Base-by-base conservation (phyloP, 768 basidiomycete genomes). In the Hypsizygus marmoreus region DNA sequence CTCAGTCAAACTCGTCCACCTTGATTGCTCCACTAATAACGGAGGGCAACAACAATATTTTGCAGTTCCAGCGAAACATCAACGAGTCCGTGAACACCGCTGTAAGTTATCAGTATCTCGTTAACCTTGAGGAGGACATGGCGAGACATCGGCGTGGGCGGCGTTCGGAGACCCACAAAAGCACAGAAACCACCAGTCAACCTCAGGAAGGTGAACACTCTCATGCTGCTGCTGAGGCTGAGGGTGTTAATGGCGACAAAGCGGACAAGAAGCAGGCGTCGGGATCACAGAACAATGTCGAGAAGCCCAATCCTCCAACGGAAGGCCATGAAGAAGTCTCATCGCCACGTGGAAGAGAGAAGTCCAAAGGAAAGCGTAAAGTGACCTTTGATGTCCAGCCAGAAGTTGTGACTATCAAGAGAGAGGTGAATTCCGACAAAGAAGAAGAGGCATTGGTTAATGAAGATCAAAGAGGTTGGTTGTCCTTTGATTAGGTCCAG, bases 371-470 rank as follows among this genome's bases (percentile, higher is more conserved):
- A 39, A 87, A 82, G 63, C 72, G 80, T 49, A 86, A 81, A 61
- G 84, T 90, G 23, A 87, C 84, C 7, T 90, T 90, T 55, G 78
- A 89, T 51, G 77, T 85, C 38, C 70, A 83, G 58, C 77, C 82
- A 16, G 80, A 73, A 29, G 73, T 77, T 9, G 66, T 73, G 19
- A 69, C 75, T n/a, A 75, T 76, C 49, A 69, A 74, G 23, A 63
- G 62, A 20, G 65, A 74, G 45, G 56, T 66, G 13, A 65, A 62
- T 25, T 47, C 62, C 14, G 66, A 64, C 45, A 57, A 59, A 32
- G 63, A 62, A 31, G 65, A 68, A 43, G 62, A 58, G 17, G 58
- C 56, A 30, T 44, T 43, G 28, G 58, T 54, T 29, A 57, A 56
- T 29, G 49, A 66, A 25, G 68, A 64, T 39, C 60, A 66, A 20